phyloP scores from a whole-genome alignment of 129 eudicot species.

The Ambrosia artemisiifolia region DNA sequence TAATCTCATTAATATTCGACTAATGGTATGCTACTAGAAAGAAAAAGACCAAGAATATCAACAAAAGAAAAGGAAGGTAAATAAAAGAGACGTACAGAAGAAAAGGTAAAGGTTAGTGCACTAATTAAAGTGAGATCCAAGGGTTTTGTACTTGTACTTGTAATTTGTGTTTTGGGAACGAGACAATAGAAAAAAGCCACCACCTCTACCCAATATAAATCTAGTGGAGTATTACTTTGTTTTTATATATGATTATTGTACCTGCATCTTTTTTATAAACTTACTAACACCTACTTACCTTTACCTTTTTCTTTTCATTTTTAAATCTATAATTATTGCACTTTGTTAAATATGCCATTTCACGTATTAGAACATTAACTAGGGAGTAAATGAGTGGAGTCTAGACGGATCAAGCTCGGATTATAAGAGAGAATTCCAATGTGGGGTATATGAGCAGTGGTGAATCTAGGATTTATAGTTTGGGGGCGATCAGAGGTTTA shows the following conservation, averaged over 20 bases:
- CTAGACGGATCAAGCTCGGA: no score
- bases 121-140: constrained; percentile 19
- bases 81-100: neutral
- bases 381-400: no score
- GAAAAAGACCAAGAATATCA: neutral
- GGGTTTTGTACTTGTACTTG: constrained; percentile 17
- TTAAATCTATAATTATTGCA: neutral
- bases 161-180: constrained; percentile 33
- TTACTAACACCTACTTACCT: neutral
- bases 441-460: no score
- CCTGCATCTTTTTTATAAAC: constrained; percentile 1
- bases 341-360: neutral
- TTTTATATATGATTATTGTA: constrained; percentile 7
- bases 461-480: no score
- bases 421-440: no score
- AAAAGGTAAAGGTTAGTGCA: constrained; percentile 5
- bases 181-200: constrained; percentile 24
- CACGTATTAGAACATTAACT: neutral
- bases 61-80: neutral
- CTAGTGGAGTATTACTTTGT: constrained; percentile 12
- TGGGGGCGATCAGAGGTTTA: no score
- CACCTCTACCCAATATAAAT: constrained; percentile 15
- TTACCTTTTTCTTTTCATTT: neutral
- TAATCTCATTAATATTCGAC: neutral
- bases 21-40: neutral